Evolutionary conservation across 257 asterid species (phyloP), one percentile per base, ranked within the genome.

Genomic region (Euphrasia confusa): DNA sequence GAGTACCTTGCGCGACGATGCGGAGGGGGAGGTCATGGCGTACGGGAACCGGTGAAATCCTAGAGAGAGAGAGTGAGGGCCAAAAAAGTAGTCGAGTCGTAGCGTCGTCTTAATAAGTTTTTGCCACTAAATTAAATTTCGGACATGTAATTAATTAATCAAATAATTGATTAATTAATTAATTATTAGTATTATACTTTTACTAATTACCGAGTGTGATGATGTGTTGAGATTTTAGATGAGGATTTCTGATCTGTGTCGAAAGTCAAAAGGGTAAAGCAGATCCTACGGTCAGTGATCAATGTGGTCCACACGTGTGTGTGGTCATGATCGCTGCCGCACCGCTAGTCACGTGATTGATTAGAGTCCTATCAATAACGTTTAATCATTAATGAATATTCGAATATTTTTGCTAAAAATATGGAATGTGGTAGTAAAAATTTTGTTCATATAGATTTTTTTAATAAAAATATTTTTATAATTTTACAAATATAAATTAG

Each of bases 1-100:
- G 24, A 10, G 57, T 13, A 81, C 87, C 84, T 81, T 81, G 80
- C 84, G 87, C 37, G 87, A 71, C 52, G 87, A 81, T 50, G 81
- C 82, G 44, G 87, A 78, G 21, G 84, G 72, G 57, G 84, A 48
- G 58, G 80, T 69, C 87, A 81, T 81, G 69, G 81, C 64, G 77
- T 61, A 24, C 40, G 68, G 68, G 62, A 27, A 57, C 24, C 42
- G 11, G 14, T 62, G 53, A 15, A 47, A 60, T 44, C n/a, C 12
- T 48, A 42, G 44, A 64, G 75, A 66, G 74, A 48, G 79, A 72
- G 42, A 60, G 58, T 0, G 32, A 53, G 33, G 13, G 33, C 12
- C 0, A 53, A 11, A 73, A 64, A 39, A 61, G 24, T 0, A 64
- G 26, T 28, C 57, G 55, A 63, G 58, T 58, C 42, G 61, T 42